Evolutionary conservation across 208 protist genomes (phyloP), one percentile per base, ranked within the genome.

Genomic region (Dictyostelium gargantuum): DNA sequence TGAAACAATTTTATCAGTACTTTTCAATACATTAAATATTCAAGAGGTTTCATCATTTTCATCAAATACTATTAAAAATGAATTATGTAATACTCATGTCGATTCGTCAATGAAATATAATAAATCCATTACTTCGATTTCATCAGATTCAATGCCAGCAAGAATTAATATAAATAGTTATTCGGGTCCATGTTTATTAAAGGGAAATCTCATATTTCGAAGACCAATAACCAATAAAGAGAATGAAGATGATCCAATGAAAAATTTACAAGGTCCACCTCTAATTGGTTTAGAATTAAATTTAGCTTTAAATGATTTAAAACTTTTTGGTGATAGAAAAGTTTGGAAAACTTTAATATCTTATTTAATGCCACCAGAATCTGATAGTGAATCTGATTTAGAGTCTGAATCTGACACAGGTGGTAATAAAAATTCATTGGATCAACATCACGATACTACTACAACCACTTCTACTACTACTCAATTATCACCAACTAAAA

Each of bases 131-230:
- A 89, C 82, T 6, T 89, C 82, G 9, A 89, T 89, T 8, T 77
- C 66, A 1, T 89, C 82, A 0, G 82, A 89, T 52, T 38, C 68
- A 17, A 89, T 89, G 15, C 42, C 44, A 11, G 82, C 76, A 38
- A n/a, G 82, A 38, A 54, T 89, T 2, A 54, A 76, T 21, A 89
- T 89, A 21, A 73, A 89, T 61, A 66, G 76, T 26, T 89, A 89
- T 52, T 52, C 40, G 6, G 82, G 82, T 32, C 68, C 70, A 23
- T 89, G 52, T 38, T 52, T 89, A 48, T 11, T 89, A 23, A 89
- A 89, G 6, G 82, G 82, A 32, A 89, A 89, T 61, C 40, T 89
- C 13, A 79, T 89, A 10, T 68, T 89, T n/a, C 56, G 82, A 63
- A 89, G 76, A 42, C 82, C 82, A 61, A 89, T 89, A 13, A 66